Evolutionary conservation across 176 grass and related monocot genomes (phyloP).

Genomic region (Carex kokanica): DNA sequence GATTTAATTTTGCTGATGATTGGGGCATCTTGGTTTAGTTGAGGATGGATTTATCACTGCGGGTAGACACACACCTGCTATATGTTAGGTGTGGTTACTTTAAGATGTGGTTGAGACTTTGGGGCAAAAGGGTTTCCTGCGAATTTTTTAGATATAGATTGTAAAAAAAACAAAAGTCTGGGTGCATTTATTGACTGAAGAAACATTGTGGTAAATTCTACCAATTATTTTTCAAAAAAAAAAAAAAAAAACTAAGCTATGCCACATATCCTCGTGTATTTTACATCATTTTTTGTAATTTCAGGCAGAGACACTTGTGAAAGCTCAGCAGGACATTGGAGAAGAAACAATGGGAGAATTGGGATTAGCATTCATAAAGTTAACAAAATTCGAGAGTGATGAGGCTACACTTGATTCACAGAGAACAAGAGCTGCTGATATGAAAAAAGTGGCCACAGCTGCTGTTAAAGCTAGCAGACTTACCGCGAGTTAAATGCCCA

Average conservation of each 20-base stretch:
- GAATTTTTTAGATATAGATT: no score
- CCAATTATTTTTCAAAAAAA: no score
- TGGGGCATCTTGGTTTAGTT: no score
- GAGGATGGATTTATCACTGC: no score
- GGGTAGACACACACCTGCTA: no score
- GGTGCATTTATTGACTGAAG: no score
- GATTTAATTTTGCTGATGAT: no score
- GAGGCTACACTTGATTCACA: slow-evolving; percentile 73
- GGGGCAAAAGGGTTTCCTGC: no score
- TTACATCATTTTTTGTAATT: slow-evolving; percentile 18
- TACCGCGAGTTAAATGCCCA: slow-evolving; percentile 94
- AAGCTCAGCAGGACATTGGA: slow-evolving; percentile 95
- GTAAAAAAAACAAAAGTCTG: no score
- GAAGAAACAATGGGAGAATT: slow-evolving; percentile 97
- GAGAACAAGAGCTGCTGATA: slow-evolving; percentile 73
- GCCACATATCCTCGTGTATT: background rate
- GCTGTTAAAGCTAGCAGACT: slow-evolving; percentile 93
- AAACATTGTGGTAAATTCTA: no score
- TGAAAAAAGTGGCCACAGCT: slow-evolving; percentile 77
- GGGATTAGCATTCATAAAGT: slow-evolving; percentile 88
- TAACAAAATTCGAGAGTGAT: slow-evolving; percentile 89
- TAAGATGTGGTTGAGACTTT: no score
- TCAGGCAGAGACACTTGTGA: slow-evolving; percentile 88
- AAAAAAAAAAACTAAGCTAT: background rate
- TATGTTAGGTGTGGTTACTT: no score